These are phyloP conservation scores for Pythium brachiatum DNA, from an alignment of 352 stramenopile genomes.

Conservation along the genomic window DNA sequence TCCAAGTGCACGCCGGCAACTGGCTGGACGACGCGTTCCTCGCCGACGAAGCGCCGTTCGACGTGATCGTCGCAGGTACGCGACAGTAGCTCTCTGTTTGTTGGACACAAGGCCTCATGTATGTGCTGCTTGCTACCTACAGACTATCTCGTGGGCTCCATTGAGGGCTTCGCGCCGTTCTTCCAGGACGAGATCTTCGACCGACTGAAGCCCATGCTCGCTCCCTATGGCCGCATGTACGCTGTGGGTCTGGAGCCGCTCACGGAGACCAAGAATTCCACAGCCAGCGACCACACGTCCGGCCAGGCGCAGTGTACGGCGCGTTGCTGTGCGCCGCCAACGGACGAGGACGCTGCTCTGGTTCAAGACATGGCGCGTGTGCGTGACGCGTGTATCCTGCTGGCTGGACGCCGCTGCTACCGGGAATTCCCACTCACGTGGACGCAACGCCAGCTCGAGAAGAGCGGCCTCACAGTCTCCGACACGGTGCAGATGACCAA, in stretches of 20 bases:
- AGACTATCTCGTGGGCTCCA: conserved; percentile 86
- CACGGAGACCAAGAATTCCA: conserved; percentile 27
- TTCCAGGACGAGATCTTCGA: conserved; percentile 82
- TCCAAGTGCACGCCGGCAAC: conserved; percentile 51
- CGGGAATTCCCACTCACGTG: conserved; percentile 79
- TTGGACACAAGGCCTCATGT: too few species aligned
- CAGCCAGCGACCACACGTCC: not conserved
- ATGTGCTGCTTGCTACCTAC: too few species aligned
- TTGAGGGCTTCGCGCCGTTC: conserved; percentile 85
- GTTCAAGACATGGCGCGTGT: conserved; percentile 43
- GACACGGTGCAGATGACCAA: conserved; percentile 65
- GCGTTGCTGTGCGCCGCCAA: conserved; percentile 21
- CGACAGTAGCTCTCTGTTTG: not conserved
- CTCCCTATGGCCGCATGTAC: conserved; percentile 65
- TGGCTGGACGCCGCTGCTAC: conserved; percentile 71
- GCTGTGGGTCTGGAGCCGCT: conserved; percentile 73
- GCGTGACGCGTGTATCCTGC: conserved; percentile 75
- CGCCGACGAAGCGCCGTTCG: conserved; percentile 33
- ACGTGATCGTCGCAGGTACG: conserved; percentile 47
- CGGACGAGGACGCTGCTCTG: conserved; percentile 28
- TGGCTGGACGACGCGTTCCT: conserved; percentile 50
- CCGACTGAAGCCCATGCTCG: conserved; percentile 49
- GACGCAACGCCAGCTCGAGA: conserved; percentile 52
- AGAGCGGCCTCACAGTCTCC: conserved; percentile 37
- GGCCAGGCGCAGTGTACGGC: conserved; percentile 13